Evolutionary conservation across 371 early-diverging fungal species (phyloP), one percentile per base, ranked within the genome.

Genomic region (Mucor lusitanicus): DNA sequence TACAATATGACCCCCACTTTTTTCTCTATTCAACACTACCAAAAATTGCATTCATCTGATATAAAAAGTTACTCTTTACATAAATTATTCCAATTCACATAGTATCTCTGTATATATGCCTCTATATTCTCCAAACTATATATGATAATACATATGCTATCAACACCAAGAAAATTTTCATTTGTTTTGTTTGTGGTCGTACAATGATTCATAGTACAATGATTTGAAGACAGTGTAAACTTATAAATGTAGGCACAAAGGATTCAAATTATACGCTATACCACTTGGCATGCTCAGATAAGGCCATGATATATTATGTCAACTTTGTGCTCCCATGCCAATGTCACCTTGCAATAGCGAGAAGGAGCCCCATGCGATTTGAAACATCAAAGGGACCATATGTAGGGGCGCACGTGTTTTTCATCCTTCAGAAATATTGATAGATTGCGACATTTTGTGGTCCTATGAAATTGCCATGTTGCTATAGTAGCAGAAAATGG

Each of bases 201-300:
- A 53, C 53, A 53, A 53, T 53, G 13, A 53, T 53, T 53, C 53
- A 53, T 46, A 53, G 27, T 53, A 53, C 53, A 53, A 27, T 53
- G 53, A 53, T 53, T 27, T 53, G 3, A 40, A 40, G 17, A 40
- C 15, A 40, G 17, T 40, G 17, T 40, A 48, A 48, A 48, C 48
- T 53, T 40, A 40, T 40, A 40, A 40, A 40, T 40, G 15, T 40
- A 40, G 40, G 40, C 5, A 40, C 40, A 40, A 46, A 21, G 21
- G 46, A 46, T 25, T 25, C 53, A 27, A 53, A 53, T 25, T 12
- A 27, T 19, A 15, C 25, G 12, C 15, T 25, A 53, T 25, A 9
- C 6, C 11, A 53, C 13, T 35, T 12, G 23, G 53, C 53, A 53
- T 25, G 23, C 3, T 53, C 15, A 13, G 27, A 53, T 53, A 53